A percentile compares a stretch with the other conserved stretches of the same genome.
These are phyloP conservation scores for Penicillium parvum DNA, from an alignment of 495 filamentous ascomycete species.

Conservation along the genomic window DNA sequence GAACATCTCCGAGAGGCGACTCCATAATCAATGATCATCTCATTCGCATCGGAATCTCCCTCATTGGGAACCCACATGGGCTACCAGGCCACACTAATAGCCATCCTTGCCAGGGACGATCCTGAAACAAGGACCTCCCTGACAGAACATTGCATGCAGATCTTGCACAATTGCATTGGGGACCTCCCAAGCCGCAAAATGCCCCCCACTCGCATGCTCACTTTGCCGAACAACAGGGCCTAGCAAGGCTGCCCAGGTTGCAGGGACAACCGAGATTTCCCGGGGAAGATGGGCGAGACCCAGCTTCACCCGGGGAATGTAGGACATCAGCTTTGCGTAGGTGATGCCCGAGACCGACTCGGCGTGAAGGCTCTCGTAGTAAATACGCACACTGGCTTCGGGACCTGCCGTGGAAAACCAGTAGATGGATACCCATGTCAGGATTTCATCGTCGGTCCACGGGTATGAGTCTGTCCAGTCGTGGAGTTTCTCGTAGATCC, in stretches of 20 bases:
- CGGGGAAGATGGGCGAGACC: conserved; percentile 49
- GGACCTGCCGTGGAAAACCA: conserved; percentile 54
- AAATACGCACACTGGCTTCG: conserved; percentile 52
- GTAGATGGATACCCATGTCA: conserved; percentile 64
- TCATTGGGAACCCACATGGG: neutral
- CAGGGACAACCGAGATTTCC: conserved; percentile 49
- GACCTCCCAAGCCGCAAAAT: conserved; percentile 59
- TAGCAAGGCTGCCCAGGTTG: conserved; percentile 44
- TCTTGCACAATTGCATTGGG: conserved; percentile 53
- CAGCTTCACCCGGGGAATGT: conserved; percentile 42
- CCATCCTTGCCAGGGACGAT: conserved; percentile 29
- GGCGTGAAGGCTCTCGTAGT: conserved; percentile 50
- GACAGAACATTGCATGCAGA: conserved; percentile 53
- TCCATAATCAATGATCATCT: neutral
- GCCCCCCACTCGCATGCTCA: conserved; percentile 52
- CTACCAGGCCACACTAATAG: conserved; percentile 9
- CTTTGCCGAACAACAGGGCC: conserved; percentile 53
- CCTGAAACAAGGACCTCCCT: conserved; percentile 32
- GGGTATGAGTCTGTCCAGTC: conserved; percentile 63
- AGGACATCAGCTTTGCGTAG: conserved; percentile 11
- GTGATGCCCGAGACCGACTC: conserved; percentile 2
- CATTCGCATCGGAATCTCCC: neutral
- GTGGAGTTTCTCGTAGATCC: conserved; percentile 68
- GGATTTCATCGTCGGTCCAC: conserved; percentile 64
- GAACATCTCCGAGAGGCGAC: neutral